These are phyloP conservation scores for Cicer chorassanicum DNA, from an alignment of 306 rosid genomes.

Conservation along the genomic window DNA sequence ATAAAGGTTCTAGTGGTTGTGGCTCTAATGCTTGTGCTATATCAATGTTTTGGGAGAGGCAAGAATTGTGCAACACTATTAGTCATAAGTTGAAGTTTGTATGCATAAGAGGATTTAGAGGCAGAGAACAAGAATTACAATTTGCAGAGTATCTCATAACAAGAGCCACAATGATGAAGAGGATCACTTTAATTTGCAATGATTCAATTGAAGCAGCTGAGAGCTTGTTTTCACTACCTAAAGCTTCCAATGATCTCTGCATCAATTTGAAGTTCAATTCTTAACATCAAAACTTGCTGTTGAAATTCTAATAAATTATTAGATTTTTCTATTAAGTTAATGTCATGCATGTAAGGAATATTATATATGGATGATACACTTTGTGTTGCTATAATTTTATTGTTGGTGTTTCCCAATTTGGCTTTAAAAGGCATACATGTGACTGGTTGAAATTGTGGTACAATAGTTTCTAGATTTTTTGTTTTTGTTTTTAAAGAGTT, in stretches of 20 bases:
- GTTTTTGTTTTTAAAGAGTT: no score
- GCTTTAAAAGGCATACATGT: no score
- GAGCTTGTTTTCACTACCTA: not conserved
- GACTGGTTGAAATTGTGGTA: no score
- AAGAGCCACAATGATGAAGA: conserved; percentile 22
- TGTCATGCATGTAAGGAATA: no score
- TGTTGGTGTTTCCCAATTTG: no score
- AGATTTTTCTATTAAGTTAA: not conserved
- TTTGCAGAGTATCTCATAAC: conserved; percentile 24
- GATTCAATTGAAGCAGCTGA: not conserved
- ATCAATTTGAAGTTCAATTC: conserved; percentile 18
- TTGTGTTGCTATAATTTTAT: no score
- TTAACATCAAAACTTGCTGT: not conserved
- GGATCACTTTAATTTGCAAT: conserved; percentile 10
- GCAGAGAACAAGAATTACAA: conserved; percentile 28
- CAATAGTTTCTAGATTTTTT: no score
- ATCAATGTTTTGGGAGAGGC: conserved; percentile 12
- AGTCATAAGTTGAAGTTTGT: conserved; percentile 35
- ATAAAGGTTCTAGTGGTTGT: not conserved
- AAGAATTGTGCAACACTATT: not conserved
- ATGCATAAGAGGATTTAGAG: conserved; percentile 9
- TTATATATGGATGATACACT: no score
- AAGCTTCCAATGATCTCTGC: not conserved
- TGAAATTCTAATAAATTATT: not conserved
- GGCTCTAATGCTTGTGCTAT: not conserved